Evolutionary conservation across 805 yeast species (phyloP), one percentile per base, ranked within the genome.

Genomic region (Saccharomycopsis olivae): DNA sequence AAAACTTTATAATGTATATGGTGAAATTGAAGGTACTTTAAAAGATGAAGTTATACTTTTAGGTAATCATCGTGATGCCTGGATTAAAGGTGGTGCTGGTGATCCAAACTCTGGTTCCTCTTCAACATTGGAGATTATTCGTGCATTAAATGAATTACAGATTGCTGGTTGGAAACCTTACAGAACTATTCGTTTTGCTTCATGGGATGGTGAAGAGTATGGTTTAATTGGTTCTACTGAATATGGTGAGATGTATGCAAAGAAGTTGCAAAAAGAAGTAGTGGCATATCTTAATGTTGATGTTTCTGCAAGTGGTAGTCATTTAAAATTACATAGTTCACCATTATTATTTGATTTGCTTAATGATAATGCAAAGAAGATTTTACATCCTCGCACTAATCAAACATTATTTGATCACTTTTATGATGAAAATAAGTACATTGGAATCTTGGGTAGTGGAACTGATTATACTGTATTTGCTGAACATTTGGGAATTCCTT

Each of bases 171-270:
- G 47, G 47, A 44, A 44, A 29, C 47, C 47, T 10, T 34, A 29
- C 10, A 20, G 47, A 18, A 40, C 45, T 5, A 33, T 44, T 4
- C 16, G 28, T 11, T 40, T 44, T 25, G 33, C 38, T 3, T 40
- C 41, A 4, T 40, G 38, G 38, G 44, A 44, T 18, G 41, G 33
- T 11, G 38, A 40, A 47, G 85, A 77, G 51, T 71, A 71, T 47
- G 88, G 82, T 0, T 59, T 75, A 41, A 48, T 83, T 24, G 94
- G 94, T 1, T 75, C 86, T 0, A 78, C 89, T 0, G 92, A 83
- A 51, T 81, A 68, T 62, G 86, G 78, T 4, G 89, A 82, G 53
- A 73, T 73, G 40, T 62, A 71, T 41, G 66, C 65, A 1, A 52
- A 61, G 15, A 51, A 51, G 23, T 56, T 81, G 24, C 59, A 64